Base-by-base conservation (phyloP, 2,329 filamentous ascomycete genomes). In the Paecilomyces variotii region DNA sequence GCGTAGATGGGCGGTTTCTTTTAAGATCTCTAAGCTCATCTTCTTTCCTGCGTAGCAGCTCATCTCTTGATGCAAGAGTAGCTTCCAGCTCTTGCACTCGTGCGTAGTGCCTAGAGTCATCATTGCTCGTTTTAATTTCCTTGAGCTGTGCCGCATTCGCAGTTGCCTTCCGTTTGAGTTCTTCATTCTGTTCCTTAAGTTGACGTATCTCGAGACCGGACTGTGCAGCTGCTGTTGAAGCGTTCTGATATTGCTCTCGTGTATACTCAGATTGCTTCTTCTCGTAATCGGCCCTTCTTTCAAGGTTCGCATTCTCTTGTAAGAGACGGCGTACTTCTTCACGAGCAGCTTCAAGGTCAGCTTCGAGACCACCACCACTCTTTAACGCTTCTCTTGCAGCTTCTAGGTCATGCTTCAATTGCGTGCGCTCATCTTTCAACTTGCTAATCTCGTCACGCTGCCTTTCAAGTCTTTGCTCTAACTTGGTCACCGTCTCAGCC, bases 191-290 rank as follows among this genome's bases (percentile, higher is more conserved):
- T 14, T 69, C 66, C 60, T 72, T 68, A 25, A 78, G 65, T 27
- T 72, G 70, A 9, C 69, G 71, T 34, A 66, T 62, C 61, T 79
- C 74, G 51, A 67, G 72, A 5, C 68, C 71, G 6, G 74, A 70
- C 53, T 78, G 75, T 24, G 74, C 75, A 0, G 76, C 78, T 7
- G 70, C 69, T 4, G 67, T 76, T 5, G 77, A 79, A 10, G 76
- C 77, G 30, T 71, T 76, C 60, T 79, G 78, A 56, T 79, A 80
- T 63, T 79, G 76, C 59, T 74, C 69, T 45, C 77, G 73, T 4
- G 73, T 77, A 60, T 79, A 79, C 53, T 79, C 77, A 6, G 75
- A 70, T 60, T 78, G 77, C 9, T 74, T 74, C 51, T 67, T 70
- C 54, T 74, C 76, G 55, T 73, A 77, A 10, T 78, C 72, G 1